A percentile compares a stretch with the other conserved stretches of the same genome.
Evolutionary conservation across 169 alveolate genomes (phyloP).

Genomic region (Cryptosporidium ubiquitum): DNA sequence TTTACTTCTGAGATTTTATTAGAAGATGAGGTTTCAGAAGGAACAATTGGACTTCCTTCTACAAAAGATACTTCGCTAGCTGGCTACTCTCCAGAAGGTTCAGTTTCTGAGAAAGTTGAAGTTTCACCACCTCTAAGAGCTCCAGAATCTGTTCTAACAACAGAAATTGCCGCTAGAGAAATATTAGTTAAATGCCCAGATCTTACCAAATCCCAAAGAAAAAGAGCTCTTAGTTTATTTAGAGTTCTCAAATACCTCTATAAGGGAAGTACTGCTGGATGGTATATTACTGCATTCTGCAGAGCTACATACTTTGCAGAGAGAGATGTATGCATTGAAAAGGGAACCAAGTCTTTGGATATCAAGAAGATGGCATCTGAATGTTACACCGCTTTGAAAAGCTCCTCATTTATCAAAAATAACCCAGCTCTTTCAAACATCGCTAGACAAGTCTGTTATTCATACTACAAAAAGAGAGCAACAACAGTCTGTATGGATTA

Average conservation of each 20-base stretch:
- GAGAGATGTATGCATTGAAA: constrained; percentile 16
- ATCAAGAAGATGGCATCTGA: constrained; percentile 51
- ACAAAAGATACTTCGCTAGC: background rate
- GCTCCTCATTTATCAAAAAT: background rate
- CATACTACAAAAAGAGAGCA: constrained; percentile 48
- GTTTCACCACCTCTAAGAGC: background rate
- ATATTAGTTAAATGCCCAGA: constrained; percentile 32
- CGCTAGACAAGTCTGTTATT: constrained; percentile 32
- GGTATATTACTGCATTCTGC: constrained; percentile 71
- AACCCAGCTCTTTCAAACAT: constrained; percentile 11
- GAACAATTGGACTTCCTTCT: constrained; percentile 42
- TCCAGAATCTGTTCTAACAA: background rate
- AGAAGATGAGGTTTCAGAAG: constrained; percentile 14
- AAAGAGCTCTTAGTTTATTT: constrained; percentile 63
- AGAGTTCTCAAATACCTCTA: constrained; percentile 40
- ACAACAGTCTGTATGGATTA: constrained; percentile 11
- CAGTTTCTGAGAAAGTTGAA: background rate
- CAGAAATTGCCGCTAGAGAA: constrained; percentile 13
- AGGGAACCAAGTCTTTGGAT: background rate
- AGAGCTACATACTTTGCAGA: constrained; percentile 70
- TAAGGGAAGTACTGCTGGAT: constrained; percentile 10
- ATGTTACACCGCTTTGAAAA: background rate
- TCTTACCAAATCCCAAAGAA: constrained; percentile 15
- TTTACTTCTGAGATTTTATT: background rate
- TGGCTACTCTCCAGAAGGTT: background rate